Base-by-base conservation (phyloP, 345 rosid species). In the Gossypium raimondii region DNA sequence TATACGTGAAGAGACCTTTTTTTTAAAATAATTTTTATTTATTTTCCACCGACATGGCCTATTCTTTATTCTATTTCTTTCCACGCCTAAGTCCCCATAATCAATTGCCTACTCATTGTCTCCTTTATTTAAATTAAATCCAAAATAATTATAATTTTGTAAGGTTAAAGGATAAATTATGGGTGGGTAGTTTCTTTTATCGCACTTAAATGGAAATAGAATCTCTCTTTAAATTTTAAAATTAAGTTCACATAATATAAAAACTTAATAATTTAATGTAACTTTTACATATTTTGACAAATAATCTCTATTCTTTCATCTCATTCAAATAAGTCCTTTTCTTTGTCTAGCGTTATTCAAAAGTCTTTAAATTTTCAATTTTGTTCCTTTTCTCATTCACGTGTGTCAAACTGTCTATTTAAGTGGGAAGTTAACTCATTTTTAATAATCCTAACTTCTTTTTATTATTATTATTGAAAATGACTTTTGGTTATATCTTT, bases 11-110 rank as follows among this genome's bases (percentile, higher is more conserved):
- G 7, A 5, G 7, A 2, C 22, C n/a, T 59, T 11, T 59, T 51
- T 69, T 9, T 0, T 0, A 0, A 7, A 53, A 53, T 61, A 55
- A 63, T 1, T 16, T 56, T 57, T 9, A 57, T 57, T 57, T 57
- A 14, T 18, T 75, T 64, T 50, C 78, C 82, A 75, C 82, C 82
- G 82, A 71, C 82, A 57, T 64, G 51, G 24, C 68, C 14, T 18
- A 66, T 18, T 57, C 12, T 57, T 57, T 57, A 20, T 57, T 57
- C 62, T 57, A 58, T 58, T 58, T 24, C 24, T 55, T 18, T 11
- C 16, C 57, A 18, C 25, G 38, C 38, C 59, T 56, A 56, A 56
- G 24, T 20, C 60, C 60, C 75, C 67, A 20, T 24, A 43, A 45
- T 59, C 67, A 45, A 65, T 25, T 68, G 58, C 22, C 55, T 11